Conservation (phyloP, 1,284 basidiomycete genomes). For the Flammula alnicola region DNA sequence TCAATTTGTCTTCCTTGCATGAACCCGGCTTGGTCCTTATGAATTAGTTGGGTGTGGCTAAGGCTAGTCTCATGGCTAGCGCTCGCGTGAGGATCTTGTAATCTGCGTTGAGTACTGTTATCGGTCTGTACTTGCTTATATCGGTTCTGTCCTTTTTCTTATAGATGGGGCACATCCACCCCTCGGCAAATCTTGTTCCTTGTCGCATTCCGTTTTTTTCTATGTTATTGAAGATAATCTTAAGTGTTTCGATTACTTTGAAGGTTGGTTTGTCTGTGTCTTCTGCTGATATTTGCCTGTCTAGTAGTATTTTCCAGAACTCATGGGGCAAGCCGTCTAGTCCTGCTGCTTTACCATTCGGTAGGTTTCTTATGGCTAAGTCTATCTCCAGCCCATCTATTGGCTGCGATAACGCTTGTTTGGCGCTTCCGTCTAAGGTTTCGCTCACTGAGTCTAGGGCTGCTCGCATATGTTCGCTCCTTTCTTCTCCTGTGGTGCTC, state of each 20-base stretch:
- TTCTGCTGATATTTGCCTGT: too few relatives aligned
- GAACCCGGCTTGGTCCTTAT: constrained; percentile 40
- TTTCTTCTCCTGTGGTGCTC: too few relatives aligned
- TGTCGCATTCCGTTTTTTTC: background rate
- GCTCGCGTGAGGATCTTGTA: constrained; percentile 36
- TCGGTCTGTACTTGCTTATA: constrained; percentile 38
- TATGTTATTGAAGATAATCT: constrained; percentile 1
- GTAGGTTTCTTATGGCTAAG: too few relatives aligned
- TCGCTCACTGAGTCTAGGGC: too few relatives aligned
- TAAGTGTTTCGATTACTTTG: constrained; percentile 3
- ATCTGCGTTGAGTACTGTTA: constrained; percentile 37
- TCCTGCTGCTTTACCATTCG: too few relatives aligned
- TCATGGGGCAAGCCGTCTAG: too few relatives aligned
- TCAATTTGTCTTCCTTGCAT: constrained; percentile 33
- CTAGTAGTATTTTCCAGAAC: too few relatives aligned
- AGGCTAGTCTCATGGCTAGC: constrained; percentile 26
- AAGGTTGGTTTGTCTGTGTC: too few relatives aligned
- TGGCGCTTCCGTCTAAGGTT: too few relatives aligned
- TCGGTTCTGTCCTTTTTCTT: constrained; percentile 34
- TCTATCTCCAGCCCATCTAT: too few relatives aligned
- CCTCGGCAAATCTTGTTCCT: background rate
- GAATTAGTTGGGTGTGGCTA: constrained; percentile 25
- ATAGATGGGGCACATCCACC: constrained; percentile 40
- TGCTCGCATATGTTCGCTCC: too few relatives aligned
- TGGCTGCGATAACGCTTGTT: too few relatives aligned